Evolutionary conservation across 345 rosid genomes (phyloP).

Genomic region (Murraya koenigii): DNA sequence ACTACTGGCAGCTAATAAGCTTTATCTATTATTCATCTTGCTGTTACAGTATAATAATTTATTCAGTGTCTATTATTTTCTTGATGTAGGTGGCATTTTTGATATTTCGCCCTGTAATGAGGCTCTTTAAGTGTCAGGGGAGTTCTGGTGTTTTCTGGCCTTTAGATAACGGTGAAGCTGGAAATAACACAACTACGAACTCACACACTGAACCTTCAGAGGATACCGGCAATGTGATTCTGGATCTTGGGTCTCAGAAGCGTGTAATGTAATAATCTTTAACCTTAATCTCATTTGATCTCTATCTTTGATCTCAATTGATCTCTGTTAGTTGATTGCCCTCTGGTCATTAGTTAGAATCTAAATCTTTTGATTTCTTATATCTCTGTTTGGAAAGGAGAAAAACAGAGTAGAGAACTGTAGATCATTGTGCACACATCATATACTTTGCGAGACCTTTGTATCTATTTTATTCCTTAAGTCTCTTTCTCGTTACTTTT

Average conservation of each 20-base stretch:
- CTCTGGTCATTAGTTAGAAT: slow-evolving; percentile 12
- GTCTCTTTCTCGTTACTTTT: neutral
- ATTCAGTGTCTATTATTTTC: slow-evolving; percentile 1
- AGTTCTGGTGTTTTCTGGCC: slow-evolving; percentile 86
- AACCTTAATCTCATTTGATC: slow-evolving; percentile 5
- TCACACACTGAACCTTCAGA: slow-evolving; percentile 46
- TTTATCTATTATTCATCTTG: neutral
- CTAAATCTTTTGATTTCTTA: neutral
- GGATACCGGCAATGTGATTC: slow-evolving; percentile 41
- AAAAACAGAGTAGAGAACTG: neutral
- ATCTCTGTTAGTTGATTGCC: slow-evolving; percentile 14
- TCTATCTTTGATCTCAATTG: neutral
- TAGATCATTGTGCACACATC: neutral
- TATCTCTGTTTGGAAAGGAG: neutral
- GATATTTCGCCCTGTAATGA: slow-evolving; percentile 95
- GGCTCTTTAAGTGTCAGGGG: slow-evolving; percentile 79
- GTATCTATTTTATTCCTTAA: neutral
- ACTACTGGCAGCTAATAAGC: neutral
- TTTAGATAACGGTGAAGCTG: slow-evolving; percentile 52
- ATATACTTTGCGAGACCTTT: neutral
- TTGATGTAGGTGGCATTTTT: slow-evolving; percentile 82
- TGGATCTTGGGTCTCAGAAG: slow-evolving; percentile 65
- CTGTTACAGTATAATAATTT: neutral
- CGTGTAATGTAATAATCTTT: slow-evolving; percentile 48
- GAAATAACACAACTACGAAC: slow-evolving; percentile 27